phyloP scores from a whole-genome alignment of 2,329 filamentous ascomycete genomes.

The Colletotrichum ledebouriae region DNA sequence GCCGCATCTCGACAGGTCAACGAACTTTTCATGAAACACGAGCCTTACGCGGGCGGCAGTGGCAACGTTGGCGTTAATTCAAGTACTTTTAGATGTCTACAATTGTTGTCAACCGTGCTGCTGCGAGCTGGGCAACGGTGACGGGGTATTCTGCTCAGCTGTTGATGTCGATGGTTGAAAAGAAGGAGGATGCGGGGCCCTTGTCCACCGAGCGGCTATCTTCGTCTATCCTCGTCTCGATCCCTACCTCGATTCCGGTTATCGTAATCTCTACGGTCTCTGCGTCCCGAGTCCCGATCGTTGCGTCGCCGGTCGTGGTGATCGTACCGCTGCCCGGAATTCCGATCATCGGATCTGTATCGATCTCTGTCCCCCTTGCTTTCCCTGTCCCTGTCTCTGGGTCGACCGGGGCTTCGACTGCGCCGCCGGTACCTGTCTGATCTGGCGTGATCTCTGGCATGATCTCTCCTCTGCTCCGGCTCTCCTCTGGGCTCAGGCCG shows the following conservation, averaged over 20 bases:
- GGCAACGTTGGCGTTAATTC: conserved; percentile 31
- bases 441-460: conserved; percentile 36
- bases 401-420: conserved; percentile 57
- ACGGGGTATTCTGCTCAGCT: conserved; percentile 35
- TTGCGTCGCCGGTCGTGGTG: conserved; percentile 44
- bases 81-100: conserved; percentile 26
- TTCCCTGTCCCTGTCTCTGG: conserved; percentile 35
- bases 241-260: conserved; percentile 49
- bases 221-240: conserved; percentile 49
- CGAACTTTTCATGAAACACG: conserved; percentile 39
- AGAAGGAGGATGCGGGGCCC: conserved; percentile 1
- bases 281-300: conserved; percentile 49
- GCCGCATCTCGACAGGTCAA: conserved; percentile 31
- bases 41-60: conserved; percentile 41
- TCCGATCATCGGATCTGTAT: conserved; percentile 35
- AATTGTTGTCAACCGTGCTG: conserved; percentile 32
- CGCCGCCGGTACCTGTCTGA: conserved; percentile 51
- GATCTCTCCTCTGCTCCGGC: conserved; percentile 39
- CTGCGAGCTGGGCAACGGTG: conserved; percentile 18
- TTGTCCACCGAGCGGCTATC: conserved; percentile 26
- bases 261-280: conserved; percentile 52
- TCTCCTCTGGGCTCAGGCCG: conserved; percentile 30
- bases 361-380: conserved; percentile 35
- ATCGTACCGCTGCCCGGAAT: conserved; percentile 39
- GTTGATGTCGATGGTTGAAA: conserved; percentile 23